phyloP scores from a whole-genome alignment of 1,284 basidiomycete species.

The Coniferiporia sulphurascens region DNA sequence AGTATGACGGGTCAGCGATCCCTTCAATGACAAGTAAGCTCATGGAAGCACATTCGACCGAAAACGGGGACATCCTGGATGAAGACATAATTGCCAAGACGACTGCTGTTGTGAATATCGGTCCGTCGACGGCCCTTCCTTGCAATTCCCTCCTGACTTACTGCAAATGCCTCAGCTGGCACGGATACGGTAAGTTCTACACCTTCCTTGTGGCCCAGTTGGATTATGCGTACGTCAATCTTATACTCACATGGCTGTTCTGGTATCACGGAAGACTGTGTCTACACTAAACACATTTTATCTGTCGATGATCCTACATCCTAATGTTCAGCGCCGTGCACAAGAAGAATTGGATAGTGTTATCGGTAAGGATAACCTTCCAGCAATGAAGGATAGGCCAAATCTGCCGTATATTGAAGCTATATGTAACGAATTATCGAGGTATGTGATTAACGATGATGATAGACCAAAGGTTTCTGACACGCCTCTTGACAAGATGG shows the following conservation, averaged over 20 bases:
- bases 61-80: neutral
- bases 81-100: slow-evolving; percentile 14
- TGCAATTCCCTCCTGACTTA: too few relatives aligned
- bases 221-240: too few relatives aligned
- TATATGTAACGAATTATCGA: slow-evolving; percentile 53
- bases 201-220: too few relatives aligned
- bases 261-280: too few relatives aligned
- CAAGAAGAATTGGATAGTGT: slow-evolving; percentile 60
- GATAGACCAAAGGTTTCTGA: too few relatives aligned
- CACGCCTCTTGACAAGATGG: too few relatives aligned
- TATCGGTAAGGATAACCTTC: slow-evolving; percentile 53
- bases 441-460: too few relatives aligned
- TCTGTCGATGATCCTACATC: slow-evolving; percentile 48
- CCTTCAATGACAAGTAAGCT: slow-evolving; percentile 14
- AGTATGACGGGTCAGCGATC: slow-evolving; percentile 2
- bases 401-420: slow-evolving; percentile 58
- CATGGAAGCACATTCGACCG: neutral
- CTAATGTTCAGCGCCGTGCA: slow-evolving; percentile 46
- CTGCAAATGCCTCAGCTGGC: too few relatives aligned
- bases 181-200: too few relatives aligned
- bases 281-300: neutral
- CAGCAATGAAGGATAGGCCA: slow-evolving; percentile 53
- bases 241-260: too few relatives aligned
- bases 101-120: slow-evolving; percentile 1
- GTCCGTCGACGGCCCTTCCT: too few relatives aligned